Evolutionary conservation across 306 rosid genomes (phyloP), one percentile per base, ranked within the genome.

Genomic region (Betula pendula): DNA sequence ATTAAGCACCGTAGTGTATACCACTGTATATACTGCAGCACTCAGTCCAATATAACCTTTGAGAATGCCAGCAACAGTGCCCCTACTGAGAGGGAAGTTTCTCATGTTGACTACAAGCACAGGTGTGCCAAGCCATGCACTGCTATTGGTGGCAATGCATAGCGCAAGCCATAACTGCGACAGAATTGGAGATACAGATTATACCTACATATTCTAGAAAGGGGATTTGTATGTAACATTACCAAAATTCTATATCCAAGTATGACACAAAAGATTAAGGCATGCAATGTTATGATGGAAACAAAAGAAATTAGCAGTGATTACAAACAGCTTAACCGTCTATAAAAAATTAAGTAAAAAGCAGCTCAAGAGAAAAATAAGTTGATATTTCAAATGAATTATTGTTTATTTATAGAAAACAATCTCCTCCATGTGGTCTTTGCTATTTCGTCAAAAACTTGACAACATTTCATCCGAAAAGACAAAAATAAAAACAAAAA

Each of bases 61-160:
- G 22, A 94, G 96, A 81, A 94, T 90, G 73, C 97, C 98, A 47
- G 96, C 89, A 73, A 91, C 88, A 8, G 88, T 87, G 79, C 97
- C 98, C 76, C 96, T 82, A 47, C 88, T 88, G 71, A 90, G 92
- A 83, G 96, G 98, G 83, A 94, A 94, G 87, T 94, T 94, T 72
- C 96, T 94, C 98, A 94, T 94, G 90, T 91, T 94, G 75, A 92
- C 90, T 35, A 94, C 92, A 60, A 91, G 92, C 73, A 91, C 92
- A 1, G 97, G 86, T 5, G 93, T 90, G 25, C 94, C 90, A 4
- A 90, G 79, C 97, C 98, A 94, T 44, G 98, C 94, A 45, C 79
- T 43, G 80, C 97, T 85, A 44, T 91, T 86, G 2, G 90, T 45
- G 62, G 91, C 98, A 25, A 91, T 70, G 63, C 88, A 84, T 27